phyloP scores from a whole-genome alignment of 331 rosid genomes.

The Quercus phellos region DNA sequence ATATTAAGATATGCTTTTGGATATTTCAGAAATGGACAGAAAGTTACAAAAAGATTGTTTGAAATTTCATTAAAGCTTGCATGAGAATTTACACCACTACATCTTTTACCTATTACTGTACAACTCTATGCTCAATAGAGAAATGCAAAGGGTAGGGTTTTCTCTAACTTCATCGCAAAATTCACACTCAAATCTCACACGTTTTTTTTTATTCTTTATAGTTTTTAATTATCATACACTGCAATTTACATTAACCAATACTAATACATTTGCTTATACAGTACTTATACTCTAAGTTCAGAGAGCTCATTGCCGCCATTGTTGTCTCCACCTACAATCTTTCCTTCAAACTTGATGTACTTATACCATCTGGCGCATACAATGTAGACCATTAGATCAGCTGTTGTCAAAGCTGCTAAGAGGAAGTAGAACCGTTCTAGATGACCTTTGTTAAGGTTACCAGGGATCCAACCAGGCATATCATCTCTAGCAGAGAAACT shows the following conservation, averaged over 20 bases:
- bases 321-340: conserved; percentile 17
- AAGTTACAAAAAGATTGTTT: too few relatives aligned
- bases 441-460: conserved; percentile 65
- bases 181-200: too few relatives aligned
- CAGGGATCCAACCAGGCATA: conserved; percentile 78
- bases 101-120: too few relatives aligned
- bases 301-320: not conserved
- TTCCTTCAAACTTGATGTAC: conserved; percentile 54
- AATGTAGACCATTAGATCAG: conserved; percentile 44
- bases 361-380: conserved; percentile 68
- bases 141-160: too few relatives aligned
- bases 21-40: too few relatives aligned
- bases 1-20: too few relatives aligned
- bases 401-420: conserved; percentile 59
- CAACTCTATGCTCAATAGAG: too few relatives aligned
- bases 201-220: too few relatives aligned
- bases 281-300: conserved; percentile 3
- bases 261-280: not conserved
- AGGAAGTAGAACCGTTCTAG: conserved; percentile 67
- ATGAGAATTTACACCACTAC: too few relatives aligned
- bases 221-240: not conserved
- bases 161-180: too few relatives aligned
- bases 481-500: conserved; percentile 45
- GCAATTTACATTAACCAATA: not conserved
- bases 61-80: too few relatives aligned